These are phyloP conservation scores for Cercophora samala DNA, from an alignment of 495 filamentous ascomycete species.

Conservation along the genomic window DNA sequence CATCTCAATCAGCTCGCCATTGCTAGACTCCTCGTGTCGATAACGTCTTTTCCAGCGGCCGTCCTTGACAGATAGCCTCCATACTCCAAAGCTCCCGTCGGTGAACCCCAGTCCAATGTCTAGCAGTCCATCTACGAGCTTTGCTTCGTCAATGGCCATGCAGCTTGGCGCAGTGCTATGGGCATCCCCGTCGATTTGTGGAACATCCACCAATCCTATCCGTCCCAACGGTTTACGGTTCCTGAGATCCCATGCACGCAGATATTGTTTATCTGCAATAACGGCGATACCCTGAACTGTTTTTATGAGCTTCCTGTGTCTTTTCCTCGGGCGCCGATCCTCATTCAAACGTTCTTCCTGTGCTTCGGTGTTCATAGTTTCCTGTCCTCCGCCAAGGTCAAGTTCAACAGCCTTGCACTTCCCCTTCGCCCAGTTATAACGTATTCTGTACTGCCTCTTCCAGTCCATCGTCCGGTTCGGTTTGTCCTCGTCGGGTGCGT, in stretches of 20 bases:
- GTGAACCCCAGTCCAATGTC: conserved; percentile 70
- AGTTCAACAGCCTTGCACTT: conserved; percentile 78
- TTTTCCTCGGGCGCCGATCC: conserved; percentile 9
- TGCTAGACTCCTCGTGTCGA: conserved; percentile 52
- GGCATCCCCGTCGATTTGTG: neutral
- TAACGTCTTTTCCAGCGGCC: conserved; percentile 48
- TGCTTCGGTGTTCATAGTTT: conserved; percentile 16
- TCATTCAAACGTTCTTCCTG: neutral
- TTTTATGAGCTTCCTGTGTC: conserved; percentile 56
- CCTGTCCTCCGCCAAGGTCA: conserved; percentile 44
- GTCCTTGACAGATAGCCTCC: conserved; percentile 51
- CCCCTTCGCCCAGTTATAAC: conserved; percentile 89
- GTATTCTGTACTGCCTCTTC: conserved; percentile 86
- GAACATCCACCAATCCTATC: conserved; percentile 29
- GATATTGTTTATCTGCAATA: conserved; percentile 69
- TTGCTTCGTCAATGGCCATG: conserved; percentile 58
- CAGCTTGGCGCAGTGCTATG: conserved; percentile 54
- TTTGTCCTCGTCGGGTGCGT: neutral
- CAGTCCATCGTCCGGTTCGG: conserved; percentile 46
- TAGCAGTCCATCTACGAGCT: conserved; percentile 36
- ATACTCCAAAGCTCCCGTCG: conserved; percentile 71
- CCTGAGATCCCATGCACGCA: conserved; percentile 75
- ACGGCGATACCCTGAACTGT: conserved; percentile 72
- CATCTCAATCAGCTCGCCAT: conserved; percentile 69
- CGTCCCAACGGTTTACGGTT: conserved; percentile 55